These are phyloP conservation scores for Zostera marina DNA, from an alignment of 116 monocot species.

Conservation along the genomic window DNA sequence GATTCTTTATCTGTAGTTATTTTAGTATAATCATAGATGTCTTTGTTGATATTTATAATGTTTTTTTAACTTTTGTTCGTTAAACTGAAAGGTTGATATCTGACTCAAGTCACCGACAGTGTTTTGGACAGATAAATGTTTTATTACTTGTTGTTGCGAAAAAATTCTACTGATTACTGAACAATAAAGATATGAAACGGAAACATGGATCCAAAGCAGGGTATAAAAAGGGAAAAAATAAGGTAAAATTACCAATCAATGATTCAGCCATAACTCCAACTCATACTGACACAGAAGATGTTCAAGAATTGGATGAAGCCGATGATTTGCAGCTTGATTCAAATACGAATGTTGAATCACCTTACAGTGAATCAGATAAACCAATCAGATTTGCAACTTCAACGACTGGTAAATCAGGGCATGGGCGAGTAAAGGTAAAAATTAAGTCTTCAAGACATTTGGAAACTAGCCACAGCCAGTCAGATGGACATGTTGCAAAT, in stretches of 20 bases:
- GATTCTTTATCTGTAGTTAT: no score
- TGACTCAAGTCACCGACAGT: neutral
- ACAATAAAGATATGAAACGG: slow-evolving; percentile 45
- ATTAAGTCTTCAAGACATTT: slow-evolving; percentile 44
- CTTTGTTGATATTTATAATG: neutral
- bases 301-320: slow-evolving; percentile 17
- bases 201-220: slow-evolving; percentile 38
- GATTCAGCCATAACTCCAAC: slow-evolving; percentile 15
- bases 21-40: neutral
- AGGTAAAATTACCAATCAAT: slow-evolving; percentile 1
- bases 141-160: neutral
- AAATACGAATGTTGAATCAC: slow-evolving; percentile 23
- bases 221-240: slow-evolving; percentile 47
- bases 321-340: slow-evolving; percentile 21
- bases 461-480: slow-evolving; percentile 22
- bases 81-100: slow-evolving; percentile 2
- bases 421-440: slow-evolving; percentile 59
- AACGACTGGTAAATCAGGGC: slow-evolving; percentile 19
- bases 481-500: slow-evolving; percentile 35
- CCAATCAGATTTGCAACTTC: slow-evolving; percentile 13
- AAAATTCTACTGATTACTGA: slow-evolving; percentile 3
- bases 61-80: neutral
- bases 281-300: slow-evolving; percentile 21
- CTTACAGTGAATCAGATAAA: slow-evolving; percentile 15
- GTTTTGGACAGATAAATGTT: neutral